Conservation (phyloP, 2,329 filamentous ascomycete genomes). For the Orbilia quercus region DNA sequence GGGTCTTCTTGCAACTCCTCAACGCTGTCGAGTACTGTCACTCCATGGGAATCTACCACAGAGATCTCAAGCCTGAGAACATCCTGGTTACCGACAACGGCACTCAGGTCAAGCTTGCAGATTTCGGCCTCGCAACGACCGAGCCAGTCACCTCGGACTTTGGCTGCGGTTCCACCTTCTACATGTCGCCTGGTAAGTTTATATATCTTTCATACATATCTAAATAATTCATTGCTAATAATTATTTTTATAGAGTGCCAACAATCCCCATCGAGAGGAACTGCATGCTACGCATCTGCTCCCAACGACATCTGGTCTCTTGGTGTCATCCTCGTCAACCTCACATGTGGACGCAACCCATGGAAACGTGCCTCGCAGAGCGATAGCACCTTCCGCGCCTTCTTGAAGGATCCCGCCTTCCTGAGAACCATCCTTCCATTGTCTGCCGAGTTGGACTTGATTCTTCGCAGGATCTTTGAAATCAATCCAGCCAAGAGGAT, state of each 20-base stretch:
- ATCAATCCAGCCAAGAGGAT: conserved; percentile 85
- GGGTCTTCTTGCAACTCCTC: conserved; percentile 92
- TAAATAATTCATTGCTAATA: conserved; percentile 27
- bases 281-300: conserved; percentile 85
- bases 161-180: conserved; percentile 97
- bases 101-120: conserved; percentile 91
- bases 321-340: conserved; percentile 96
- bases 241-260: conserved; percentile 78
- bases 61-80: conserved; percentile 98
- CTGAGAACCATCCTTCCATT: conserved; percentile 91
- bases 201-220: conserved; percentile 57
- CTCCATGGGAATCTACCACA: conserved; percentile 90
- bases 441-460: conserved; percentile 87
- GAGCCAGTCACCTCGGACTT: conserved; percentile 89
- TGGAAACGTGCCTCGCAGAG: conserved; percentile 96
- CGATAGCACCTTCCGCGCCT: conserved; percentile 94
- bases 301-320: conserved; percentile 98
- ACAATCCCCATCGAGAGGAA: conserved; percentile 76
- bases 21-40: conserved; percentile 98
- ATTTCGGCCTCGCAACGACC: conserved; percentile 93
- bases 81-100: conserved; percentile 90
- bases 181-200: conserved; percentile 95
- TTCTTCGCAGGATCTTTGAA: conserved; percentile 88
- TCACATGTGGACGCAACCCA: conserved; percentile 96
- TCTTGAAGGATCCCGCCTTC: conserved; percentile 84